Base-by-base conservation (phyloP, 371 early-diverging fungal genomes). In the Mucor racemosus region DNA sequence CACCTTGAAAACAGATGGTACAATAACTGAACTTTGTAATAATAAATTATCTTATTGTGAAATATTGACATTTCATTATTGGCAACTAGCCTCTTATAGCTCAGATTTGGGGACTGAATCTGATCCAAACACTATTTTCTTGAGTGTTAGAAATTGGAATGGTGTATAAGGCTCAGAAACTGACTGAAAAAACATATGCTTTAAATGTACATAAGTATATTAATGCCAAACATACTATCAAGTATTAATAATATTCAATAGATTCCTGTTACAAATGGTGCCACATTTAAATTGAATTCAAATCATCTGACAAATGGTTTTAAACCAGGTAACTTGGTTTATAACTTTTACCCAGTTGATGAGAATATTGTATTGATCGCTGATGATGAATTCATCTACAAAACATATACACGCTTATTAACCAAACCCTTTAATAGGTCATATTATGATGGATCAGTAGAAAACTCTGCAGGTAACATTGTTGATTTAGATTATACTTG, bases 261-360 rank as follows among this genome's bases (percentile, higher is more conserved):
- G 75, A 64, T 75, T n/a, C 76, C 74, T 34, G 69, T 46, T 46
- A 46, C 17, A 7, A 33, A 54, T 33, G 54, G 34, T 5, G 54
- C 34, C 6, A 71, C 71, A 4, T 53, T 73, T 17, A 35, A n/a
- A 8, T 31, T 76, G 11, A 33, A 7, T 21, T 53, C 64, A 0
- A 62, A 62, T 33, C 4, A 40, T 50, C 71, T 34, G 10, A 63
- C 3, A 60, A 33, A 42, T 5, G 76, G 71, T 4, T 62, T 64
- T 13, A 9, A 56, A 21, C n/a, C 19, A 7, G 71, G 71, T 14
- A 61, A 31, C 0, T 35, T 64, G 0, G 59, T 76, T 46, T 69
- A 56, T n/a, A 76, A 76, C 55, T 61, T 73, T 15, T 76, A 73
- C 19, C 71, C 76, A 0, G 54, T 54, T 8, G 71, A 73, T 58